Base-by-base conservation (phyloP, 2,329 filamentous ascomycete species). In the Escovopsis weberi region DNA sequence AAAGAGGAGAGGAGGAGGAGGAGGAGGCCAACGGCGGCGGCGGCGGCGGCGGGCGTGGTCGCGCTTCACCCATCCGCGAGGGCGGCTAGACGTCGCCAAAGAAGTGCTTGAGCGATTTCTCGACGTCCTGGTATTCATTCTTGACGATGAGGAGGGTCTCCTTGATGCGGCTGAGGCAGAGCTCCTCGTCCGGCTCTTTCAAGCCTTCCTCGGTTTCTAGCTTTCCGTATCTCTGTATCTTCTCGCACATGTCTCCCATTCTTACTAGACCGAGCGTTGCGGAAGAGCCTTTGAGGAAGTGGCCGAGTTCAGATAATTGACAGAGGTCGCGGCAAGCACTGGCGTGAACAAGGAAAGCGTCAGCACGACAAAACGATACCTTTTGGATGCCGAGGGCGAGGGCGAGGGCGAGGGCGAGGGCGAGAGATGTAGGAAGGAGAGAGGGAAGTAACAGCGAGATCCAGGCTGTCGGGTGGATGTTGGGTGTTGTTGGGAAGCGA, bases 211-310 rank as follows among this genome's bases (percentile, higher is more conserved):
- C 75, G 52, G 89, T 87, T 63, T 88, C 85, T 54, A 75, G 71
- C 55, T 83, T 82, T 51, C 89, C 89, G 59, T 80, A 93, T 57
- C 94, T 82, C 63, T 98, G 89, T 55, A 98, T 95, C 70, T 93
- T 87, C 65, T 96, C 88, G 66, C 91, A 98, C 48, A 78, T 82
- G 56, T 95, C 87, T 60, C 86, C 85, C 54, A 98, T 82, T 62
- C 93, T 93, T 55, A 75, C 81, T 43, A 96, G 75, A 38, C 91
- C 91, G 42, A 98, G 74, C 4, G 91, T 95, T 34, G 91, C 89
- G 8, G 89, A 95, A 6, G 89, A 96, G 46, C 91, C 91, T 66
- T 98, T 98, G 52, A 98, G 73, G 67, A 94, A 98, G 65, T 98
- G 91, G 36, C 91, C 91, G 30, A 94, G 78, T 42, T 75, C 72